Conservation (phyloP, 805 yeast species). For the Debaryomyces tyrocola region DNA sequence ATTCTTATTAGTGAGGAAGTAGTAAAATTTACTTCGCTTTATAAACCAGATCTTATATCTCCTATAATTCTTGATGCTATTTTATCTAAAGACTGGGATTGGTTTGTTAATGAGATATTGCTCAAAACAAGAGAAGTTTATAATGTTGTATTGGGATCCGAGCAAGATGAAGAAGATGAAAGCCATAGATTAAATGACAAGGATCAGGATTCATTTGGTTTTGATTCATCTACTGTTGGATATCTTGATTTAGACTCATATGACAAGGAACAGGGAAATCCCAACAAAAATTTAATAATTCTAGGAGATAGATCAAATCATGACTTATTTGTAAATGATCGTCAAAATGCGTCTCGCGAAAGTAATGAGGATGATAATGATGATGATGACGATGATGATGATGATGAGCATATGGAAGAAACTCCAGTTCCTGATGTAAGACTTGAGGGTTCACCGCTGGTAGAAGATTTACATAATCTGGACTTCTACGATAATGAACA, state of each 20-base stretch:
- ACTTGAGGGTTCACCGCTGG: slow-evolving; percentile 31
- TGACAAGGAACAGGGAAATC: slow-evolving; percentile 29
- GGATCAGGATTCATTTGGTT: slow-evolving; percentile 19
- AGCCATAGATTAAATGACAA: slow-evolving; percentile 24
- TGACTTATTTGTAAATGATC: slow-evolving; percentile 28
- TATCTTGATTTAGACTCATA: slow-evolving; percentile 37
- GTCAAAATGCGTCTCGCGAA: not conserved
- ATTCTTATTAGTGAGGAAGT: slow-evolving; percentile 94
- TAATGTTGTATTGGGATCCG: slow-evolving; percentile 56
- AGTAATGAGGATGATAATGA: not conserved
- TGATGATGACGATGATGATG: slow-evolving; percentile 11
- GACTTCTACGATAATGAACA: slow-evolving; percentile 28
- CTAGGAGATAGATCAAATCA: slow-evolving; percentile 38
- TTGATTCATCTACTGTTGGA: slow-evolving; percentile 38
- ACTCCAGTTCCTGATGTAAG: slow-evolving; percentile 16
- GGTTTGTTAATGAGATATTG: slow-evolving; percentile 49
- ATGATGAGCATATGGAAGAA: slow-evolving; percentile 22
- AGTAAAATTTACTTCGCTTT: slow-evolving; percentile 74
- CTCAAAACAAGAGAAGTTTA: slow-evolving; percentile 55
- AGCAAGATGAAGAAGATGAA: slow-evolving; percentile 29
- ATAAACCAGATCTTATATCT: slow-evolving; percentile 60
- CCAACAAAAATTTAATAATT: slow-evolving; percentile 24
- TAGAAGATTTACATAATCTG: slow-evolving; percentile 15
- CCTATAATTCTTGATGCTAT: slow-evolving; percentile 50
- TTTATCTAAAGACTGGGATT: slow-evolving; percentile 50